Percentiles rank a stretch among this genome's conserved stretches.
These are phyloP conservation scores for Tirmania nivea DNA, from an alignment of 495 filamentous ascomycete species.

Conservation along the genomic window DNA sequence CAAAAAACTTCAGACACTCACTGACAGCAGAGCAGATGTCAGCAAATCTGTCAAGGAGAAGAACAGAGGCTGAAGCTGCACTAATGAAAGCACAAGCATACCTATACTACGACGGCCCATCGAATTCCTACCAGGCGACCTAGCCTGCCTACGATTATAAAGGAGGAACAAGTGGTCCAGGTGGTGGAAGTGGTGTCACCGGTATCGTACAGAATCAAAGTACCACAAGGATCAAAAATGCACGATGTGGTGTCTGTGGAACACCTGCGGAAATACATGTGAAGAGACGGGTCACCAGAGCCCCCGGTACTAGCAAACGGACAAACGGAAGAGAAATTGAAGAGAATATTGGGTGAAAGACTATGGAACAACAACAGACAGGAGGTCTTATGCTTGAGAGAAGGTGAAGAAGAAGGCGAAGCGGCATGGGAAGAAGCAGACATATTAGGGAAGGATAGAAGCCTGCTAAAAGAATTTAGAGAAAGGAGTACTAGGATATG, in stretches of 20 bases:
- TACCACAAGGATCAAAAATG: not conserved
- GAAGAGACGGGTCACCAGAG: not conserved
- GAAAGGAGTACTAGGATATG: not conserved
- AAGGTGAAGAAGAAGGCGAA: too few species aligned
- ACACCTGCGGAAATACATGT: not conserved
- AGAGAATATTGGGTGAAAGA: not conserved
- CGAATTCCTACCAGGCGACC: not conserved
- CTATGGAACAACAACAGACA: too few species aligned
- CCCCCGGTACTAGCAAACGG: not conserved
- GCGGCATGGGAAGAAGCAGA: too few species aligned
- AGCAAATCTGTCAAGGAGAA: not conserved
- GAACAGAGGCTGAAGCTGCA: not conserved
- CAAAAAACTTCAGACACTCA: not conserved
- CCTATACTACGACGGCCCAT: not conserved
- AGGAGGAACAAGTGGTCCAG: not conserved
- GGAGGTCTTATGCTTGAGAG: too few species aligned
- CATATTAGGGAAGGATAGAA: too few species aligned
- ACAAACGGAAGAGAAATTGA: not conserved
- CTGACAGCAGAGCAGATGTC: not conserved
- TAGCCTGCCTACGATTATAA: not conserved
- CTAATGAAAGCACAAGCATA: not conserved
- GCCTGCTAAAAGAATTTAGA: too few species aligned
- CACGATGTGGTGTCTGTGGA: not conserved
- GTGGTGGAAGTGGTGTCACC: not conserved
- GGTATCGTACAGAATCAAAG: not conserved